These are phyloP conservation scores for Peterozyma toletana DNA, from an alignment of 805 yeast species.

Conservation along the genomic window DNA sequence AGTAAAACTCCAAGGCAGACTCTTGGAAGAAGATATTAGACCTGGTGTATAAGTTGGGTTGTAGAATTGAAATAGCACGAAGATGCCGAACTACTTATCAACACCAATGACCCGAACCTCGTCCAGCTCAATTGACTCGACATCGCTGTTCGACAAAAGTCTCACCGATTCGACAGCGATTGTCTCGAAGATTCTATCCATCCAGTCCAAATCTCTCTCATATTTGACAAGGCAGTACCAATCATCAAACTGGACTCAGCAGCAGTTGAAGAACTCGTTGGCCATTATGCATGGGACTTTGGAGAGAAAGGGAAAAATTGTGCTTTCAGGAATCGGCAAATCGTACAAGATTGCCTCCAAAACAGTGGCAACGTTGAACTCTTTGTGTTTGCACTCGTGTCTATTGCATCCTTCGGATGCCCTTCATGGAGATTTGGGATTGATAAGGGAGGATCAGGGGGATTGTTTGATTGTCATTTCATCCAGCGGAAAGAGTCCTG, in stretches of 20 bases:
- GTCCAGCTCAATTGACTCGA: too few species aligned
- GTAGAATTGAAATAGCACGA: too few species aligned
- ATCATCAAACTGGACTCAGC: conserved; percentile 35
- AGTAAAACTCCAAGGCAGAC: too few species aligned
- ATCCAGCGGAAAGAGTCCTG: conserved; percentile 81
- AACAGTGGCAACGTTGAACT: conserved; percentile 75
- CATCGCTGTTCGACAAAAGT: too few species aligned
- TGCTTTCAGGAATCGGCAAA: conserved; percentile 81
- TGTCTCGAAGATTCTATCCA: conserved; percentile 23
- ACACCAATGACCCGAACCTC: too few species aligned
- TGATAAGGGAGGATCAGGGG: conserved; percentile 44
- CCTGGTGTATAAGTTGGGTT: too few species aligned
- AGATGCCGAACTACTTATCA: too few species aligned
- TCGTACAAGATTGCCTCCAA: conserved; percentile 74
- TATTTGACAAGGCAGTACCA: conserved; percentile 38
- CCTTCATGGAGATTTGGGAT: conserved; percentile 83
- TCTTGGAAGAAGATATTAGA: too few species aligned
- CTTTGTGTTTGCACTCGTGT: conserved; percentile 64
- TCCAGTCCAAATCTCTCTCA: conserved; percentile 40
- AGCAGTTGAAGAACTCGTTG: conserved; percentile 35
- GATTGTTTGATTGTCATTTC: conserved; percentile 62
- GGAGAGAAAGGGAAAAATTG: conserved; percentile 55
- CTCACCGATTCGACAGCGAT: too few species aligned
- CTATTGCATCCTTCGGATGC: conserved; percentile 82
- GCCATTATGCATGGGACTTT: conserved; percentile 34